Evolutionary conservation across 768 basidiomycete species (phyloP), one percentile per base, ranked within the genome.

Genomic region (Strobilomyces echinocephalus): DNA sequence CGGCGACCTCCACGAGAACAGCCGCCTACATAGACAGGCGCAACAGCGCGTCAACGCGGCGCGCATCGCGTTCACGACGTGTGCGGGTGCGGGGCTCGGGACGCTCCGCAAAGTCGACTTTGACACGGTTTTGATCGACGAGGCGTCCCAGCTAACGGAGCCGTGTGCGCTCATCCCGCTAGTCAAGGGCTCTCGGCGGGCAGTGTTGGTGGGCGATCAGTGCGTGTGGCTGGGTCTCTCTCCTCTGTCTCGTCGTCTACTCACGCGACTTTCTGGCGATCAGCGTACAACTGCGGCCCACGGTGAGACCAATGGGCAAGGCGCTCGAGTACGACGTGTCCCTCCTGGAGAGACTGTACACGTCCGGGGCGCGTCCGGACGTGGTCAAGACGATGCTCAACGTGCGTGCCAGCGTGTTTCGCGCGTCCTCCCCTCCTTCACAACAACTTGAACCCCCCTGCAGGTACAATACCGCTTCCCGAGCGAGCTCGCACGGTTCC

Each of bases 61-160:
- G 4, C 67, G 68, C 2, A 73, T 87, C 41, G 76, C 81, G 7
- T 87, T 85, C 64, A 83, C 83, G 1, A 87, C 85, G 1, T 86
- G 84, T 59, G 80, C 83, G 31, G 79, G 81, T 11, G 80, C 83
- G 34, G 83, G 83, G 4, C 67, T 85, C 9, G 83, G 83, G 7
- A 75, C 80, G 14, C 57, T 85, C 31, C 73, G 80, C 44, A 79
- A 82, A 60, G 41, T 71, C 16, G 70, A 82, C 51, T 87, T 85
- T 58, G 79, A 80, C 38, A 78, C 81, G 20, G 82, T 79, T 0
- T 69, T 87, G 42, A 83, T 87, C 39, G 85, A 87, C 60, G 84
- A 87, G 58, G 85, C 84, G 0, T 86, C 84, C 0, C 85, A 86
- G 61, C 79, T 87, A 9, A 85, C 83, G 0, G 85, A 87, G 57